A percentile compares a stretch with the other conserved stretches of the same genome.
Evolutionary conservation across 805 yeast species (phyloP).

Genomic region (Ogataea degrootiae): DNA sequence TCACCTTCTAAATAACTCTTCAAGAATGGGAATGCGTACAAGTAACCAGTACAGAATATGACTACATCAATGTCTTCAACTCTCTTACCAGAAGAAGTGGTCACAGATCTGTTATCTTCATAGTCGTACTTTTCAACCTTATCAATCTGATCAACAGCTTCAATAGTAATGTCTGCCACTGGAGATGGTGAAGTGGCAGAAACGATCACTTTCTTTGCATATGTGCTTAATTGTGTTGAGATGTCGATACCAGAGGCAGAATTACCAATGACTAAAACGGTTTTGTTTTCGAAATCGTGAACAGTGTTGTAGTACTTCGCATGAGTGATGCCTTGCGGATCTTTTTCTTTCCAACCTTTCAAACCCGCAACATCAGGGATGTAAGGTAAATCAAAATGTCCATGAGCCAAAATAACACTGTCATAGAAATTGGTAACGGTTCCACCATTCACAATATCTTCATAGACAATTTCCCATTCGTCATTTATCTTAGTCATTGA

Average conservation of each 20-base stretch:
- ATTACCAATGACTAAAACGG: slow-evolving; percentile 35
- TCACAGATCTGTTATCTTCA: slow-evolving; percentile 30
- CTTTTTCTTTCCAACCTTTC: slow-evolving; percentile 27
- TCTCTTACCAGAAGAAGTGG: slow-evolving; percentile 44
- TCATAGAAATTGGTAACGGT: slow-evolving; percentile 18
- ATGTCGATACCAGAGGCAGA: slow-evolving; percentile 73
- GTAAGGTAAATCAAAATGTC: slow-evolving; percentile 44
- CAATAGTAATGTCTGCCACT: slow-evolving; percentile 24
- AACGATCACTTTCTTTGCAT: slow-evolving; percentile 25
- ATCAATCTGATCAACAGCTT: slow-evolving; percentile 23
- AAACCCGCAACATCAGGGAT: slow-evolving; percentile 42
- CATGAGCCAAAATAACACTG: slow-evolving; percentile 40
- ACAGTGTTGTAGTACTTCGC: slow-evolving; percentile 39
- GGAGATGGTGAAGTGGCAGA: slow-evolving; percentile 28
- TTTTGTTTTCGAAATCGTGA: slow-evolving; percentile 29
- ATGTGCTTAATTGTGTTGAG: slow-evolving; percentile 29
- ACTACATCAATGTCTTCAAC: slow-evolving; percentile 49
- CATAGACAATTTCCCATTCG: slow-evolving; percentile 24
- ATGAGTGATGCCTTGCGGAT: slow-evolving; percentile 34
- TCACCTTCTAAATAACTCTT: slow-evolving; percentile 31
- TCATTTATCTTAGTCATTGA: slow-evolving; percentile 31
- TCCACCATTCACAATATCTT: neutral
- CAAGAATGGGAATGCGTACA: slow-evolving; percentile 61
- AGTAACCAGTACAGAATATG: slow-evolving; percentile 73
- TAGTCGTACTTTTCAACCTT: slow-evolving; percentile 23